Evolutionary conservation across 352 stramenopile species (phyloP), one percentile per base, ranked within the genome.

Genomic region (Pythium brachiatum): DNA sequence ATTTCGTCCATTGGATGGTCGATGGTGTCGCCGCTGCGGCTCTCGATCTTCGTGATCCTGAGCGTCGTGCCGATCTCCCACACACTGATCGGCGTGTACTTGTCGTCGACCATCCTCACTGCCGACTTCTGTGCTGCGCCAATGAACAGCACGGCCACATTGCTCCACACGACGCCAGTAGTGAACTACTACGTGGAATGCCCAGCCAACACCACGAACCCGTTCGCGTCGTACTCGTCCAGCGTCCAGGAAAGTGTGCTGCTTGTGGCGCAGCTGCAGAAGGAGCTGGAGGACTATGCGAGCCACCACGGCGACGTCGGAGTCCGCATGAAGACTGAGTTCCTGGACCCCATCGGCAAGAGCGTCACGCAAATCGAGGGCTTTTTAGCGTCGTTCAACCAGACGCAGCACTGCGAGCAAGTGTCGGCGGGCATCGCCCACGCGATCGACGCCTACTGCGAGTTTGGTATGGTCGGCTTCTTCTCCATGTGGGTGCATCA

Each of bases 401-500:
- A 54, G 52, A 74, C 68, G 21, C 82, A 91, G 64, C 55, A 64
- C n/a, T 94, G 85, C 47, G 55, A 72, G 34, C 62, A 72, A 25
- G 72, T 87, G 4, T 73, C 79, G 34, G 70, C 57, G 26, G 74
- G 68, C 15, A 75, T 88, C 15, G 53, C 69, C 51, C 71, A 83
- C 47, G 85, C 81, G 7, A 66, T 82, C 26, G 68, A 71, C 34
- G 73, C 76, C 43, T 91, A 82, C 66, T 94, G 85, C 63, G 84
- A 88, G 69, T 92, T 85, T 66, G 82, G 85, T 52, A 88, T 94
- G 63, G 70, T 92, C 41, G 85, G 85, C 23, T 86, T 94, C 62
- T 90, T 91, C 55, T 90, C 82, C 15, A 88, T 94, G 81, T 94
- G 85, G 85, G 76, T 89, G 50, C 85, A 94, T 59, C 85, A 94